Conservation (phyloP, 2,329 filamentous ascomycete species). For the Drechslerella coelobrocha region DNA sequence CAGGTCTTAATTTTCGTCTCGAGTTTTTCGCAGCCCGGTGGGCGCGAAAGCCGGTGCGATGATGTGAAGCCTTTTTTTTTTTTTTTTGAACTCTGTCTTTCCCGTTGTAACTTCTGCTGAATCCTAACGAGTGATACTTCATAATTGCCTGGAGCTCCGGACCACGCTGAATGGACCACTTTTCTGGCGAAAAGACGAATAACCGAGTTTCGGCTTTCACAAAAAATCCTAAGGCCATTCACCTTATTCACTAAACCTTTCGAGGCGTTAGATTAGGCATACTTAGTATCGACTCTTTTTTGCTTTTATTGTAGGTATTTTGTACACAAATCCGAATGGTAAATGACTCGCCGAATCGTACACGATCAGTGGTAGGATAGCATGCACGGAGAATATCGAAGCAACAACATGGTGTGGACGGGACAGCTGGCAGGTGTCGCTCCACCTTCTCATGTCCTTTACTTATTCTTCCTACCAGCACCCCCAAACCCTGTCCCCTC, state of each 20-base stretch:
- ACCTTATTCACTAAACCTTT: too few relatives aligned
- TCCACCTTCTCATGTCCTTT: slow-evolving; percentile 3
- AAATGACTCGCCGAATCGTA: slow-evolving; percentile 15
- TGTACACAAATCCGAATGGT: neutral
- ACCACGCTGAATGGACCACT: neutral
- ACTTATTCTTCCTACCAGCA: slow-evolving; percentile 63
- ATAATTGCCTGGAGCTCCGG: neutral
- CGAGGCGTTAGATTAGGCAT: too few relatives aligned
- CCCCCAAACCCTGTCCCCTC: slow-evolving; percentile 69
- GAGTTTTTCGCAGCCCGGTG: neutral
- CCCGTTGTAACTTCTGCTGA: neutral
- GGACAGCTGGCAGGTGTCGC: neutral
- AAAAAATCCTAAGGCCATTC: too few relatives aligned
- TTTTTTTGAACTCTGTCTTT: neutral
- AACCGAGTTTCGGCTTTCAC: too few relatives aligned
- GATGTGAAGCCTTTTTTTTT: neutral
- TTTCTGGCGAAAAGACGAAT: neutral
- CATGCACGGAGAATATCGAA: neutral
- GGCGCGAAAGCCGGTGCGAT: neutral
- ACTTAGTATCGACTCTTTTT: too few relatives aligned
- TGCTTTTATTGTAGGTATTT: neutral
- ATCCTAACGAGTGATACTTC: slow-evolving; percentile 2
- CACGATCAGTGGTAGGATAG: slow-evolving; percentile 11
- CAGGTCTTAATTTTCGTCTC: slow-evolving; percentile 3
- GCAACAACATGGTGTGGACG: neutral